Conservation (phyloP, 345 rosid genomes). For the Pistacia atlantica region DNA sequence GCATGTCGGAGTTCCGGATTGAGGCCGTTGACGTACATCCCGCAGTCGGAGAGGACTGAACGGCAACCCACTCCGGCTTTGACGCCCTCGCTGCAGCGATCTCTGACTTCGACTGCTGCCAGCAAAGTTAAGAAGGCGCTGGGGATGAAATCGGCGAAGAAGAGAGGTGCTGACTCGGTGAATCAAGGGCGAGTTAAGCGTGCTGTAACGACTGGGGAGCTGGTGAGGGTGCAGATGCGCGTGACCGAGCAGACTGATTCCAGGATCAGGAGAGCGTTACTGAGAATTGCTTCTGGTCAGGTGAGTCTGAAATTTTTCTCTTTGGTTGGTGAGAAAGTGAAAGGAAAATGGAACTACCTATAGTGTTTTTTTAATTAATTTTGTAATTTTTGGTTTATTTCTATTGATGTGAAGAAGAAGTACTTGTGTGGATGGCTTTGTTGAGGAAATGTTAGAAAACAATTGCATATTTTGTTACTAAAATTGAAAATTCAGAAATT, state of each 20-base stretch:
- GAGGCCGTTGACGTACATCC: conserved; percentile 66
- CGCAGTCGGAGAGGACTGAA: conserved; percentile 51
- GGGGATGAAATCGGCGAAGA: conserved; percentile 67
- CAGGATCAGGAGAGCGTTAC: conserved; percentile 79
- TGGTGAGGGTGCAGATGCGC: conserved; percentile 53
- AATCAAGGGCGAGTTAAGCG: conserved; percentile 44
- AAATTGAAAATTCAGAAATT: too few relatives aligned
- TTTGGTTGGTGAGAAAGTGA: conserved; percentile 20
- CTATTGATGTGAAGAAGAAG: too few relatives aligned
- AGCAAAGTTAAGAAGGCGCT: conserved; percentile 92
- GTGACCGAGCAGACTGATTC: conserved; percentile 82
- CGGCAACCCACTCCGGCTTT: conserved; percentile 22
- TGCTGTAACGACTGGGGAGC: conserved; percentile 77
- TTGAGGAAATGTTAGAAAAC: too few relatives aligned
- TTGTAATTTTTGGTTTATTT: not conserved
- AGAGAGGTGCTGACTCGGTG: conserved; percentile 34
- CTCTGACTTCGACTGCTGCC: conserved; percentile 81
- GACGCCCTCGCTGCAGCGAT: conserved; percentile 66
- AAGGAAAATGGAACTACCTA: not conserved
- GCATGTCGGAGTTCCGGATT: conserved; percentile 74
- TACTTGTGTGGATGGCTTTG: too few relatives aligned
- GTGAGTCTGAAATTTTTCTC: conserved; percentile 31
- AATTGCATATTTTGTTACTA: too few relatives aligned
- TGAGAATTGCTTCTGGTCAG: conserved; percentile 88
- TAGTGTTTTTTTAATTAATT: not conserved